These are phyloP conservation scores for Sabuloglossum arenarium DNA, from an alignment of 495 filamentous ascomycete genomes.

Conservation along the genomic window DNA sequence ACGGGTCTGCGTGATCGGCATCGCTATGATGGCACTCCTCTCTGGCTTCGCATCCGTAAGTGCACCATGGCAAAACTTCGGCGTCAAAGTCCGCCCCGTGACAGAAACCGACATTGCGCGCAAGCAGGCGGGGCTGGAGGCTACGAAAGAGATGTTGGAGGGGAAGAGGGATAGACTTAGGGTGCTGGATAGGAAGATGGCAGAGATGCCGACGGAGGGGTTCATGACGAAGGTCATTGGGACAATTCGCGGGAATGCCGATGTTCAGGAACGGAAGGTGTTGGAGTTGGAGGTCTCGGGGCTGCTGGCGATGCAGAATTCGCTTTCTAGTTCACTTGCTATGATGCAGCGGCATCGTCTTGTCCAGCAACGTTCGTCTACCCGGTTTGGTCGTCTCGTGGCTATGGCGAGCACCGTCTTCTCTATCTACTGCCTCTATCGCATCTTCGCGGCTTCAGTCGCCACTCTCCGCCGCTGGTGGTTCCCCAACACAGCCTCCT, in stretches of 20 bases:
- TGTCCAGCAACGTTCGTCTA: slow-evolving; percentile 38
- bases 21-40: slow-evolving; percentile 60
- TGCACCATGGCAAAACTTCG: slow-evolving; percentile 62
- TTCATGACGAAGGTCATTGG: slow-evolving; percentile 49
- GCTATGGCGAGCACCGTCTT: slow-evolving; percentile 37
- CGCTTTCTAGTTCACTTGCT: slow-evolving; percentile 37
- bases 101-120: slow-evolving; percentile 49
- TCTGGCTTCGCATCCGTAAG: slow-evolving; percentile 68
- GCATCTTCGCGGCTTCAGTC: slow-evolving; percentile 43
- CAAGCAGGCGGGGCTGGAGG: slow-evolving; percentile 51
- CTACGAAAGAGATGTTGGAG: slow-evolving; percentile 51
- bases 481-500: slow-evolving; percentile 28
- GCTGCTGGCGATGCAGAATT: slow-evolving; percentile 49
- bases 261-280: slow-evolving; percentile 39
- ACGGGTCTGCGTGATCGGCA: slow-evolving; percentile 59
- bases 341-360: slow-evolving; percentile 31
- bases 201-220: slow-evolving; percentile 20
- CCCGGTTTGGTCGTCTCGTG: slow-evolving; percentile 35
- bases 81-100: slow-evolving; percentile 33
- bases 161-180: slow-evolving; percentile 47
- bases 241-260: slow-evolving; percentile 35
- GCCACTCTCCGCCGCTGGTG: slow-evolving; percentile 27
- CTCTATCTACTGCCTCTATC: slow-evolving; percentile 55
- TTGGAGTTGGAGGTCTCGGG: slow-evolving; percentile 60
- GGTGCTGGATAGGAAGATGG: slow-evolving; percentile 18